Evolutionary conservation across 495 filamentous ascomycete species (phyloP).

Genomic region (Hyaloscypha finlandica): DNA sequence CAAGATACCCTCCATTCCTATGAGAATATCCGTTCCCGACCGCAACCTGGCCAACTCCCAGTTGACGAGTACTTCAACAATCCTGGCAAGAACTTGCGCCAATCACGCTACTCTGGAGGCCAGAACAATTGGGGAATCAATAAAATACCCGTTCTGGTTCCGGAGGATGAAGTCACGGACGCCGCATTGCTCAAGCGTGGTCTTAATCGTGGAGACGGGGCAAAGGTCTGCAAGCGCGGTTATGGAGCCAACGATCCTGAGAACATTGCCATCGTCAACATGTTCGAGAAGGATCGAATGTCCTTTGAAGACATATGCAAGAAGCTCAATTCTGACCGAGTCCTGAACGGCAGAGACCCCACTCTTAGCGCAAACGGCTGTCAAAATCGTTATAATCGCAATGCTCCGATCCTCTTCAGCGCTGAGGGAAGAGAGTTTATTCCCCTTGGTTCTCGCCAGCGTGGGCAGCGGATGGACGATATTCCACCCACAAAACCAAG

Average conservation of each 20-base stretch:
- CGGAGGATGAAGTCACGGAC: constrained; percentile 19
- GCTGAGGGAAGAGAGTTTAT: constrained; percentile 24
- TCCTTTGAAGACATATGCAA: constrained; percentile 20
- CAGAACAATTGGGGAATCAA: constrained; percentile 13
- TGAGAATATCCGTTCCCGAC: background rate
- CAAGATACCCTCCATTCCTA: background rate
- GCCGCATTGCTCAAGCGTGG: constrained; percentile 27
- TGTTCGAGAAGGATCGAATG: constrained; percentile 18
- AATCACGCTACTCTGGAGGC: constrained; percentile 15
- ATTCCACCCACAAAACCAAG: background rate
- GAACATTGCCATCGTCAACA: constrained; percentile 30
- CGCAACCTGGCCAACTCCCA: background rate
- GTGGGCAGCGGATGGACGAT: background rate
- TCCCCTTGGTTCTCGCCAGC: constrained; percentile 17
- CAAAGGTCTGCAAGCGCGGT: constrained; percentile 19
- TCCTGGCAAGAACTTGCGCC: background rate
- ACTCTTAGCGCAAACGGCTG: constrained; percentile 13
- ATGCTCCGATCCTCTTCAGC: constrained; percentile 26
- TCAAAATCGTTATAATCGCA: constrained; percentile 30
- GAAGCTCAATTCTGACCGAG: constrained; percentile 22
- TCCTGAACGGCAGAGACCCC: constrained; percentile 17
- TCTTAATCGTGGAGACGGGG: background rate
- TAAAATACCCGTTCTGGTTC: constrained; percentile 1
- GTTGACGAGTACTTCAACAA: constrained; percentile 9
- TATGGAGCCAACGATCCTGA: constrained; percentile 33